Base-by-base conservation (phyloP, 1,284 basidiomycete genomes). In the Sphagnurus paluster region DNA sequence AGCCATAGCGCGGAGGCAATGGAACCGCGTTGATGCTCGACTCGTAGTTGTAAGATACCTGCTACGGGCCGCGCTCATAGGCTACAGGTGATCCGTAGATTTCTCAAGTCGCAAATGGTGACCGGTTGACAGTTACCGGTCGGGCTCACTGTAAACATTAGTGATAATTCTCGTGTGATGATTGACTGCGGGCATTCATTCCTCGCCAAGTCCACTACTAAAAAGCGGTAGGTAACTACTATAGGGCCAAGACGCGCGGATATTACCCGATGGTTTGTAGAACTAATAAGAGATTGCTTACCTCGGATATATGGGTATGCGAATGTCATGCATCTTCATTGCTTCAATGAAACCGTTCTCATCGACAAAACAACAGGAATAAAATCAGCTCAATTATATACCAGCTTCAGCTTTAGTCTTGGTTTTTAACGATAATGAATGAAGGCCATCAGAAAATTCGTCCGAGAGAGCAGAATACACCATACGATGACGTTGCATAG, bases 401-500 rank as follows among this genome's bases (percentile, higher is more conserved):
- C 49, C 44, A 39, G 63, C 60, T 59, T 87, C 85, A 50, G 75
- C 73, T 34, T 74, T 69, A 2, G 87, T 88, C 64, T 77, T 83
- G 4, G 88, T 86, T 52, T 80, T 80, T 54, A 91, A 65, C n/a
- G 86, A 86, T 29, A 91, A 68, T 1, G 89, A 82, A 57, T 91
- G 88, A 29, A 91, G 62, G 2, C 87, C 87, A 50, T 76, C 68
- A 23, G 75, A 62, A 35, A 91, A 69, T 59, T 91, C 87, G 24
- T 85, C 81, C 20, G 80, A 73, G 24, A 91, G 71, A 1, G 80
- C 77, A 5, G 77, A 70, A 62, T 90, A 82, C 42, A 91, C 78
- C 71, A 90, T 75, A 39, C 87, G 77, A 66, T 91, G 88, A 42
- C 89, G 77, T 60, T 90, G 84, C 70, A 90, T 79, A 13, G 83